Evolutionary conservation across 106 monocot species (phyloP).

Genomic region (Triglochin maritima): DNA sequence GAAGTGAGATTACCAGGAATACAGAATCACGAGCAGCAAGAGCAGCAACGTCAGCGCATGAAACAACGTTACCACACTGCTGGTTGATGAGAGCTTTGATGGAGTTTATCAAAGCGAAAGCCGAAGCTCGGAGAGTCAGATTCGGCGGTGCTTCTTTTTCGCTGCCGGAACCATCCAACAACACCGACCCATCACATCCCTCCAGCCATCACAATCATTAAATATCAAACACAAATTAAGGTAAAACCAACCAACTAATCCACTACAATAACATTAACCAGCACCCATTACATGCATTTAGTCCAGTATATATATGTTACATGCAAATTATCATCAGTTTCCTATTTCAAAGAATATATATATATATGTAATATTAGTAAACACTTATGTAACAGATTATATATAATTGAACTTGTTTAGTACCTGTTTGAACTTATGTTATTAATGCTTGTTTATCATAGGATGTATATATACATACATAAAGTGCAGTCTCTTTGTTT

Average conservation of each 20-base stretch:
- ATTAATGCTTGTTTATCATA: no score
- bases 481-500: no score
- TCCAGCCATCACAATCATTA: not conserved
- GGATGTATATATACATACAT: no score
- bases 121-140: conserved; percentile 37
- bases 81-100: conserved; percentile 9
- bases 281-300: no score
- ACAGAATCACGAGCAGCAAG: conserved; percentile 33
- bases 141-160: conserved; percentile 44
- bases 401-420: no score
- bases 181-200: conserved; percentile 59
- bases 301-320: no score
- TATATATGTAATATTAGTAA: no score
- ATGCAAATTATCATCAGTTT: no score
- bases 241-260: not conserved
- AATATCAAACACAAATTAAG: not conserved
- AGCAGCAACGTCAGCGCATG: conserved; percentile 23
- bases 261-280: no score
- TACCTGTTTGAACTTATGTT: no score
- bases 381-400: no score
- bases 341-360: no score
- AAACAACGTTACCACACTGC: conserved; percentile 20
- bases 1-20: conserved; percentile 8
- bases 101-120: conserved; percentile 12
- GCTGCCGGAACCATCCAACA: conserved; percentile 44